Percentiles rank a stretch among this genome's conserved stretches.
Evolutionary conservation across 345 rosid species (phyloP).

Genomic region (Pugionium dolabratum): DNA sequence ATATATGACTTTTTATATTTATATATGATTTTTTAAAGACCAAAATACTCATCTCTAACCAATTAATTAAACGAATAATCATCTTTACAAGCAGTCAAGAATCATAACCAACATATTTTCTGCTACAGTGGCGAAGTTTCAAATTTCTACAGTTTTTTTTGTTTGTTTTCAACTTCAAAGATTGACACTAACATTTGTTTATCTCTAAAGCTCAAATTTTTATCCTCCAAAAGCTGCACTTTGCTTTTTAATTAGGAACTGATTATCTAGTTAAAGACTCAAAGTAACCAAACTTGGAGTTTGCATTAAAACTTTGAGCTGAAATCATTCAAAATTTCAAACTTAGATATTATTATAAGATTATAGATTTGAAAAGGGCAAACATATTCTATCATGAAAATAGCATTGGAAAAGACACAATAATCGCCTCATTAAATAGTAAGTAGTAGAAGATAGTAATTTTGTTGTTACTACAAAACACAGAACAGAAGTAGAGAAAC

Average conservation of each 20-base stretch:
- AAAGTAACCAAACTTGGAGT: constrained; percentile 17
- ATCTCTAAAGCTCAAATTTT: neutral
- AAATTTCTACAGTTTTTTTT: neutral
- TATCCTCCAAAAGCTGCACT: neutral
- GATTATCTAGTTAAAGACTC: neutral
- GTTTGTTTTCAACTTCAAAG: neutral
- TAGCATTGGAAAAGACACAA: constrained; percentile 36
- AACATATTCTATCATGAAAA: neutral
- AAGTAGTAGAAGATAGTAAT: constrained; percentile 12
- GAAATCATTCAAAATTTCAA: constrained; percentile 30
- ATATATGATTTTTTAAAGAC: neutral
- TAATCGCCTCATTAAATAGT: neutral
- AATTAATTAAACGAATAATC: neutral
- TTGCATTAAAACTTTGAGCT: neutral
- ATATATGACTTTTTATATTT: too few species aligned
- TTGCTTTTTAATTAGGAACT: constrained; percentile 1
- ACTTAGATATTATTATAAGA: neutral
- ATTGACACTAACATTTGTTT: constrained; percentile 1
- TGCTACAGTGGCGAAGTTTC: neutral
- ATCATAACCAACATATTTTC: neutral
- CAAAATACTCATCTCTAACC: neutral
- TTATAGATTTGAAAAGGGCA: neutral
- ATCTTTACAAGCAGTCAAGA: neutral
- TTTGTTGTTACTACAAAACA: constrained; percentile 23
- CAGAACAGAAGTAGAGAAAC: constrained; percentile 13